Evolutionary conservation across 257 asterid species (phyloP).

Genomic region (Solanum sitiens): DNA sequence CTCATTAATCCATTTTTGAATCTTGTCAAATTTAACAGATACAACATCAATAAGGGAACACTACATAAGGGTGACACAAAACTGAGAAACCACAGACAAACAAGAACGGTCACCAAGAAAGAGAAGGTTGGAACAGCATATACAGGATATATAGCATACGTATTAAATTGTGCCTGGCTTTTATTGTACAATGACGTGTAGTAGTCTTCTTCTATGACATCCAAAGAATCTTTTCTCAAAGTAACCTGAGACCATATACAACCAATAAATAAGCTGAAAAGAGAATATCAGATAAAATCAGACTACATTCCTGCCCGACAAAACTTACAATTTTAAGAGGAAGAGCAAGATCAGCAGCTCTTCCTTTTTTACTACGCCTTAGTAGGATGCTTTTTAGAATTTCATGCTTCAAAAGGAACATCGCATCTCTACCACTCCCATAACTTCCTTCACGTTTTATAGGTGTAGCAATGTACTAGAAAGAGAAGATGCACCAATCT

Average conservation of each 20-base stretch:
- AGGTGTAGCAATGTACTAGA: conserved; percentile 67
- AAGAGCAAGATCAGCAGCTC: conserved; percentile 97
- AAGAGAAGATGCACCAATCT: conserved; percentile 1
- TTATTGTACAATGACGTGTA: conserved; percentile 69
- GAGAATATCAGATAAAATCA: background rate
- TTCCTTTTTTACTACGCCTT: conserved; percentile 89
- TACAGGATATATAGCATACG: conserved; percentile 34
- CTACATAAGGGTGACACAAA: background rate
- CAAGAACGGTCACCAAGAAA: background rate
- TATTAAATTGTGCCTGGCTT: conserved; percentile 80
- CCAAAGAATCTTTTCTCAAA: conserved; percentile 69
- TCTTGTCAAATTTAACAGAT: too few relatives aligned
- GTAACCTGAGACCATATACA: conserved; percentile 39
- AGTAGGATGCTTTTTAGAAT: conserved; percentile 60
- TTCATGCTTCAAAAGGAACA: conserved; percentile 73
- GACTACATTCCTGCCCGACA: background rate
- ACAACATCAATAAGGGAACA: background rate
- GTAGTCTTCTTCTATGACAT: conserved; percentile 81
- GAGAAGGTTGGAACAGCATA: background rate
- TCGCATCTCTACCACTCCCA: conserved; percentile 52
- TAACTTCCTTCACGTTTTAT: conserved; percentile 45
- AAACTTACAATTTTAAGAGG: conserved; percentile 73
- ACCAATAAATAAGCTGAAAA: background rate
- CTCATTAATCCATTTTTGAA: too few relatives aligned
- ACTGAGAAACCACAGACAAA: background rate